phyloP scores from a whole-genome alignment of 2,329 filamentous ascomycete genomes.

The Bipolaris cookei region DNA sequence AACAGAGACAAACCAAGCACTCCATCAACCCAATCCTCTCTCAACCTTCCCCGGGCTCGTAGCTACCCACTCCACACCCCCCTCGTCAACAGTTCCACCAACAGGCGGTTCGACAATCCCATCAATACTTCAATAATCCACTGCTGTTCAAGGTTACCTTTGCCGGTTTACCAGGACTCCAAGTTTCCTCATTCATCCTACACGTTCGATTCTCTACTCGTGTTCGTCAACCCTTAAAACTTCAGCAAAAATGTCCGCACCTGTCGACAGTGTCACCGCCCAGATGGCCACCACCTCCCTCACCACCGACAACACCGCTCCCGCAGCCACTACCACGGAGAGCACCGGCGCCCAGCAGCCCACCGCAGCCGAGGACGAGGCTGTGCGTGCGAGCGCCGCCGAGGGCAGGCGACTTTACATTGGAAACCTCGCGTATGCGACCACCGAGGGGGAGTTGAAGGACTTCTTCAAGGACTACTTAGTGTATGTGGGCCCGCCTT shows the following conservation, averaged over 20 bases:
- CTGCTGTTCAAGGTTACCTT: conserved; percentile 50
- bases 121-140: conserved; percentile 37
- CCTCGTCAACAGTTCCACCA: conserved; percentile 60
- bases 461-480: conserved; percentile 99
- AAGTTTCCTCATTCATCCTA: conserved; percentile 51
- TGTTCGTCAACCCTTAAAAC: conserved; percentile 61
- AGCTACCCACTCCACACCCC: conserved; percentile 60
- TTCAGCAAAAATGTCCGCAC: conserved; percentile 79
- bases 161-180: conserved; percentile 51
- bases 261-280: conserved; percentile 79
- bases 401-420: conserved; percentile 99
- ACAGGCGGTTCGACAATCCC: conserved; percentile 55
- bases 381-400: conserved; percentile 94
- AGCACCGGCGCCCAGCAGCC: conserved; percentile 64
- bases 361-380: conserved; percentile 80
- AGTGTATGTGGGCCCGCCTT: conserved; percentile 73
- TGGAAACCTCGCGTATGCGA: conserved; percentile 99
- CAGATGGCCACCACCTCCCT: conserved; percentile 70
- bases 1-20: conserved; percentile 35
- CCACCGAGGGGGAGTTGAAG: conserved; percentile 99
- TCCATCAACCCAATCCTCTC: conserved; percentile 42
- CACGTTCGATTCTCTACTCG: conserved; percentile 52
- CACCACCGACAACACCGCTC: conserved; percentile 54
- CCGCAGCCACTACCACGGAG: conserved; percentile 49
- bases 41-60: conserved; percentile 51